Evolutionary conservation across 2,329 filamentous ascomycete species (phyloP), one percentile per base, ranked within the genome.

Genomic region (Cladosporium sp.): DNA sequence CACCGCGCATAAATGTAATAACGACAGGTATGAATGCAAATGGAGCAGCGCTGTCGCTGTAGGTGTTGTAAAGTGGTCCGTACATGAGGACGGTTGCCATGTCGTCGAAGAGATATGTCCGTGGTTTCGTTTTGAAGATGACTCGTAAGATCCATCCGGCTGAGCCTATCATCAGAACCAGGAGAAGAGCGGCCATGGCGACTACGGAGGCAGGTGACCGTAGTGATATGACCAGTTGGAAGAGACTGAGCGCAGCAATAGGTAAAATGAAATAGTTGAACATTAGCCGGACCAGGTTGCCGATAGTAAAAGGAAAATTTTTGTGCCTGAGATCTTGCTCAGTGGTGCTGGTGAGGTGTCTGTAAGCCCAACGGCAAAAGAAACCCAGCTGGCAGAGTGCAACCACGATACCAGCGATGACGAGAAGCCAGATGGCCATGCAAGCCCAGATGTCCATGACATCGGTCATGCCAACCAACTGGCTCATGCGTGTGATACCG

Each of bases 31-130:
- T 84, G 37, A 96, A 78, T 6, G 92, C 90, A 68, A 95, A 99
- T 0, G 89, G 84, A 7, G 92, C 89, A 0, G 90, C 89, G 66
- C 92, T 88, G 67, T 99, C 93, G 19, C 88, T 93, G 68, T 95
- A 97, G 0, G 93, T 99, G 70, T 99, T 99, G 65, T 99, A 99
- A 7, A 99, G 75, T 5, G 93, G 89, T 0, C 93, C 93, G 61
- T 96, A 97, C 1, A 89, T 79, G 2, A 99, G 77, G 7, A 97
- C 84, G 0, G 89, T 96, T 6, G 89, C 84, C 43, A 99, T 77
- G 63, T 97, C 90, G 69, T 99, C 93, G 66, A 96, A 99, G 8
- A 99, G 77, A 58, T 89, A 86, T 1, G 89, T 87, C 54, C 90
- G 85, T 5, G 91, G 91, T 56, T 87, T 84, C 1, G 89, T 93